Evolutionary conservation across 108 stramenopile genomes (phyloP).

Genomic region (Stephanodiscus triporus): DNA sequence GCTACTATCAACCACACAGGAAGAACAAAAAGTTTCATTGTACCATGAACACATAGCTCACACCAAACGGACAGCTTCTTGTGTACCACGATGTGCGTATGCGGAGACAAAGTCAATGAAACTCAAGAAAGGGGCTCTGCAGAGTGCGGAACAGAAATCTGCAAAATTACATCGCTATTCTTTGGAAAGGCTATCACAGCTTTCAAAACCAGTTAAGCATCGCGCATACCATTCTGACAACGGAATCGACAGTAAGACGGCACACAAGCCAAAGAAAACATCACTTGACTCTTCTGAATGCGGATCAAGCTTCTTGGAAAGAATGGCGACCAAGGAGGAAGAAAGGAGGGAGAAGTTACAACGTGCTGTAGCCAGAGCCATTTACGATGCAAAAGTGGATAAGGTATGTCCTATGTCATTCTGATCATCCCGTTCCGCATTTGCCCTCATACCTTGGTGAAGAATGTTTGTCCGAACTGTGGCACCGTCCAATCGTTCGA

Average conservation of each 20-base stretch:
- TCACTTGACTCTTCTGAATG: neutral
- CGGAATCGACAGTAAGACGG: neutral
- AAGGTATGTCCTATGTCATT: neutral
- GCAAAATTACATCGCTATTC: neutral
- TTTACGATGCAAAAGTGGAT: slow-evolving; percentile 22
- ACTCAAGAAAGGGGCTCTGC: neutral
- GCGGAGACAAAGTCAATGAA: neutral
- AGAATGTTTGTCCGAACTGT: slow-evolving; percentile 20
- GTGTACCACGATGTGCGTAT: neutral
- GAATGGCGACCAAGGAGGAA: slow-evolving; percentile 22
- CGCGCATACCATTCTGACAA: neutral
- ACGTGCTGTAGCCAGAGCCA: slow-evolving; percentile 14
- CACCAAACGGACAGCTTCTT: neutral
- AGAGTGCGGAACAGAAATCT: neutral
- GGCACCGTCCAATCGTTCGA: slow-evolving; percentile 14
- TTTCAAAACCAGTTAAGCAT: neutral
- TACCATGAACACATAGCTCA: neutral
- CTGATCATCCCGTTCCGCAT: neutral
- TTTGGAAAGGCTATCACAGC: neutral
- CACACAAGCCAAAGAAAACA: slow-evolving; percentile 4
- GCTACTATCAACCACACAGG: neutral
- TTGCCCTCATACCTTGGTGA: neutral
- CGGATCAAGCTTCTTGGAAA: slow-evolving; percentile 20
- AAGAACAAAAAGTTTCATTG: neutral
- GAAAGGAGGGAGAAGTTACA: slow-evolving; percentile 13